Conservation (phyloP, 371 early-diverging fungal genomes). For the Lichtheimia ramosa region DNA sequence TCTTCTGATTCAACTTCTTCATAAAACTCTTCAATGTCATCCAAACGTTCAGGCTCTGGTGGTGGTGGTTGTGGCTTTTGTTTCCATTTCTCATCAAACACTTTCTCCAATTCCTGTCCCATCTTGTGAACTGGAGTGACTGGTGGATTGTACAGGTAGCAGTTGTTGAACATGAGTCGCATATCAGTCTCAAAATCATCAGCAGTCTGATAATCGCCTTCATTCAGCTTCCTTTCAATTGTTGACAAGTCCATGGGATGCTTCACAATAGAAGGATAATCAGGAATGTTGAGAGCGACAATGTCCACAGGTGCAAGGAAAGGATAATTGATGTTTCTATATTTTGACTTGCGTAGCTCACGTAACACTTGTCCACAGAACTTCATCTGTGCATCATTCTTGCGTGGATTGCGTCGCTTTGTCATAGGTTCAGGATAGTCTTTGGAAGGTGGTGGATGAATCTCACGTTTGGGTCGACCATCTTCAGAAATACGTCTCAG, state of each 20-base stretch:
- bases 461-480: constrained; percentile 69
- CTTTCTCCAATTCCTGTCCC: constrained; percentile 76
- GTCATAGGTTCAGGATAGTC: constrained; percentile 48
- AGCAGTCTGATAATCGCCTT: constrained; percentile 69
- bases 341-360: constrained; percentile 79
- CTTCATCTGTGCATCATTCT: constrained; percentile 67
- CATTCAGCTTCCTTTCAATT: constrained; percentile 83
- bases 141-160: constrained; percentile 91
- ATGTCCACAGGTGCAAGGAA: constrained; percentile 95
- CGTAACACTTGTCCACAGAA: constrained; percentile 69
- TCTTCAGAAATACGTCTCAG: constrained; percentile 44
- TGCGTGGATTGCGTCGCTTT: constrained; percentile 46
- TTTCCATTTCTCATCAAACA: constrained; percentile 88
- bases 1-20: constrained; percentile 13
- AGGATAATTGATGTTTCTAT: constrained; percentile 71
- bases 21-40: constrained; percentile 13
- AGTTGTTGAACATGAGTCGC: constrained; percentile 91
- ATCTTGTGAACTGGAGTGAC: constrained; percentile 87
- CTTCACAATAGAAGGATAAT: constrained; percentile 91
- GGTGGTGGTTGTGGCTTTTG: constrained; percentile 51
- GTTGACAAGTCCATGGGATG: constrained; percentile 99
- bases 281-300: constrained; percentile 88
- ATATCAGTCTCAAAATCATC: constrained; percentile 86
- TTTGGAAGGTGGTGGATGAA: constrained; percentile 68
- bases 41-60: constrained; percentile 11